Percentiles rank a stretch among this genome's conserved stretches.
Conservation (phyloP, 2,329 filamentous ascomycete species). For the Sclerotinia glacialis region DNA sequence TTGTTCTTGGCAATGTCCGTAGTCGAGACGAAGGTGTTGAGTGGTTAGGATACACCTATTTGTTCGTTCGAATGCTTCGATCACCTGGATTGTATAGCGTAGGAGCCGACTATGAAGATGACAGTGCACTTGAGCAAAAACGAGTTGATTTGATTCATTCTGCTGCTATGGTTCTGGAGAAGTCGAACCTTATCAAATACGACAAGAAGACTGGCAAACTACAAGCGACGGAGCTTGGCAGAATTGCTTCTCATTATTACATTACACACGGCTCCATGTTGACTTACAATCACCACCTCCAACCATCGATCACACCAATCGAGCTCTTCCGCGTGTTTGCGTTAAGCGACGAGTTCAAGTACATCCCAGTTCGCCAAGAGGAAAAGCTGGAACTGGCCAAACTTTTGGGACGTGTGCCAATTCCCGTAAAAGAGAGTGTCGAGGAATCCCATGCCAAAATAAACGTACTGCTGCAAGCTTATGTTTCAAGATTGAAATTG, state of each 20-base stretch:
- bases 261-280: slow-evolving; percentile 96
- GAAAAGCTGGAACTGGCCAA: slow-evolving; percentile 97
- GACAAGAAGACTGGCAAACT: slow-evolving; percentile 89
- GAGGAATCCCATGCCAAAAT: slow-evolving; percentile 98
- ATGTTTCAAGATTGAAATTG: slow-evolving; percentile 89
- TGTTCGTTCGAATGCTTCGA: slow-evolving; percentile 95
- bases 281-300: slow-evolving; percentile 93
- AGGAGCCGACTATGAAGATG: slow-evolving; percentile 90
- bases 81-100: slow-evolving; percentile 95
- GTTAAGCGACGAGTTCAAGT: slow-evolving; percentile 97
- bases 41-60: slow-evolving; percentile 97
- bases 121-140: slow-evolving; percentile 89
- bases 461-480: slow-evolving; percentile 94
- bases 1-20: slow-evolving; percentile 90
- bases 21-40: slow-evolving; percentile 95
- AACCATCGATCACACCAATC: slow-evolving; percentile 87
- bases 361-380: slow-evolving; percentile 94
- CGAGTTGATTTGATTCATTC: slow-evolving; percentile 97
- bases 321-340: slow-evolving; percentile 97
- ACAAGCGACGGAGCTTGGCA: slow-evolving; percentile 88
- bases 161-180: slow-evolving; percentile 81
- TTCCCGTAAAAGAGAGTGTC: slow-evolving; percentile 95
- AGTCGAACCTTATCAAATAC: slow-evolving; percentile 87
- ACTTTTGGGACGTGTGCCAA: slow-evolving; percentile 81
- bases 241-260: slow-evolving; percentile 97